These are phyloP conservation scores for Aspergillus hiratsukae DNA, from an alignment of 2,329 filamentous ascomycete species.

Conservation along the genomic window DNA sequence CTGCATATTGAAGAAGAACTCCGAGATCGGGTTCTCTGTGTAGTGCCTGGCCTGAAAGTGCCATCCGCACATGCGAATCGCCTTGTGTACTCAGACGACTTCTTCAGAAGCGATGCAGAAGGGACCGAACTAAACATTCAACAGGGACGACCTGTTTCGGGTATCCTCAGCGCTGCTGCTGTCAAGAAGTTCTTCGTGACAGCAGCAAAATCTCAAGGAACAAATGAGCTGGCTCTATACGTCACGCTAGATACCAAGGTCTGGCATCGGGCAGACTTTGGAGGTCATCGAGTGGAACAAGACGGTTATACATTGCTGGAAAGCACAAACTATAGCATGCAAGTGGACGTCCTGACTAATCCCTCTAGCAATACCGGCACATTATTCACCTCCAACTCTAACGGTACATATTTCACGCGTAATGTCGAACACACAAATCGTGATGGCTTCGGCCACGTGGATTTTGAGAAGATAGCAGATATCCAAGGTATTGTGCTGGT, in stretches of 20 bases:
- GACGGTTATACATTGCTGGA: slow-evolving; percentile 88
- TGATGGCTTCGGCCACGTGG: slow-evolving; percentile 68
- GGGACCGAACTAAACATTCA: slow-evolving; percentile 71
- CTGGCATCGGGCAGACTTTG: slow-evolving; percentile 92
- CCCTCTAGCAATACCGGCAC: slow-evolving; percentile 69
- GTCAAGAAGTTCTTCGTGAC: slow-evolving; percentile 85
- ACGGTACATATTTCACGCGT: slow-evolving; percentile 90
- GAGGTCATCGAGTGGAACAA: slow-evolving; percentile 77
- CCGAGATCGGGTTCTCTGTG: slow-evolving; percentile 70
- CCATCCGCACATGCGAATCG: slow-evolving; percentile 69
- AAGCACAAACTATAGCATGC: slow-evolving; percentile 96
- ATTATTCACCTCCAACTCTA: slow-evolving; percentile 93
- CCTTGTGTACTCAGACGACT: slow-evolving; percentile 76
- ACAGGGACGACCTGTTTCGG: slow-evolving; percentile 66
- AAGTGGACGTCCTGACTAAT: slow-evolving; percentile 81
- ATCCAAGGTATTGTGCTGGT: slow-evolving; percentile 91
- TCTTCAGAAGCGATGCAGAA: slow-evolving; percentile 59
- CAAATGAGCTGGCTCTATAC: slow-evolving; percentile 87
- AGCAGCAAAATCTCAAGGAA: slow-evolving; percentile 72
- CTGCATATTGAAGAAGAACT: slow-evolving; percentile 60
- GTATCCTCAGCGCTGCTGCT: slow-evolving; percentile 73
- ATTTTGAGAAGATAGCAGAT: slow-evolving; percentile 89
- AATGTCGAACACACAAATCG: slow-evolving; percentile 93
- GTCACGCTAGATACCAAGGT: slow-evolving; percentile 76
- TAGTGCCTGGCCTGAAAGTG: slow-evolving; percentile 69